Percentiles rank a stretch among this genome's conserved stretches.
Conservation (phyloP, 2,329 filamentous ascomycete genomes). For the Plectosphaerella sp. region DNA sequence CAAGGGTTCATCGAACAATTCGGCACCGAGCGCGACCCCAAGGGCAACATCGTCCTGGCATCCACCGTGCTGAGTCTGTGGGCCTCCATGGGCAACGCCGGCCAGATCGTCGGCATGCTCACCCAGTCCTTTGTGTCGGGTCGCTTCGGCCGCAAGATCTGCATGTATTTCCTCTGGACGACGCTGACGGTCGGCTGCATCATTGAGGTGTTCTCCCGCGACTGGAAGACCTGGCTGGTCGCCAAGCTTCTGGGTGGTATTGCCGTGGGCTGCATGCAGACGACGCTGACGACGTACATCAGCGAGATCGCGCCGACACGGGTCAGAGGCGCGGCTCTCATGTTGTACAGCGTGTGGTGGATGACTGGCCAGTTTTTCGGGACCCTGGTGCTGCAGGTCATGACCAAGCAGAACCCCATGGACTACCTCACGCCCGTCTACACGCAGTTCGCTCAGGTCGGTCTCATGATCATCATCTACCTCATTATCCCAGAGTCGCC, state of each 20-base stretch:
- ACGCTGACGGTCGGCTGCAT: constrained; percentile 27
- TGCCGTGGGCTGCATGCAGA: constrained; percentile 35
- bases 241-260: constrained; percentile 28
- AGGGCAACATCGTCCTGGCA: constrained; percentile 22
- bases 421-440: constrained; percentile 35
- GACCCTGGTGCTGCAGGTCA: constrained; percentile 30
- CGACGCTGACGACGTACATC: constrained; percentile 34
- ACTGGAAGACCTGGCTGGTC: constrained; percentile 34
- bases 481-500: constrained; percentile 32
- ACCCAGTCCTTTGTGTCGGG: constrained; percentile 17
- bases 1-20: constrained; percentile 30
- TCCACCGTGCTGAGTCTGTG: constrained; percentile 24
- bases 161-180: constrained; percentile 24
- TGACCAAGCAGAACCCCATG: constrained; percentile 22
- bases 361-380: constrained; percentile 35
- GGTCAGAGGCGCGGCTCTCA: constrained; percentile 32
- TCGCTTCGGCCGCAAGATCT: constrained; percentile 23
- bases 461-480: constrained; percentile 33
- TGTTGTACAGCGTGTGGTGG: constrained; percentile 39
- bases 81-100: constrained; percentile 21
- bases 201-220: constrained; percentile 27
- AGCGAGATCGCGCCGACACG: constrained; percentile 34
- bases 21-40: constrained; percentile 16
- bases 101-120: constrained; percentile 24
- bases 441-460: constrained; percentile 39